phyloP scores from a whole-genome alignment of 441 rosid genomes.

The Sinapis alba region DNA sequence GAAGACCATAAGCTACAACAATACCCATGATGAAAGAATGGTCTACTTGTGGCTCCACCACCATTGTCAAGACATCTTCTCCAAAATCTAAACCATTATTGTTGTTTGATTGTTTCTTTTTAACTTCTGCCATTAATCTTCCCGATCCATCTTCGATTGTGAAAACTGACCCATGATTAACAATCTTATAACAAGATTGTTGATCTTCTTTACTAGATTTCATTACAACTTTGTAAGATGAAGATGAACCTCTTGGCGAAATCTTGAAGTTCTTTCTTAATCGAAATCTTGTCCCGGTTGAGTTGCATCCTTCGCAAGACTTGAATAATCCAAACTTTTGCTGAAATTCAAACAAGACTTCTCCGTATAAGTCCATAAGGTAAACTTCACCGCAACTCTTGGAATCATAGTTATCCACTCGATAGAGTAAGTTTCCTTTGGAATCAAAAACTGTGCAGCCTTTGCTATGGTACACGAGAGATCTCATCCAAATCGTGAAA shows the following conservation, averaged over 20 bases:
- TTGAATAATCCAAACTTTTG: conserved; percentile 45
- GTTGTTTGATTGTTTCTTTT: conserved; percentile 47
- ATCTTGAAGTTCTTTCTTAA: conserved; percentile 42
- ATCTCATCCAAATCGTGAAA: conserved; percentile 79
- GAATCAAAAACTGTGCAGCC: conserved; percentile 70
- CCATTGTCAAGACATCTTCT: conserved; percentile 58
- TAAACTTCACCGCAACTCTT: conserved; percentile 47
- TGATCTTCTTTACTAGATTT: conserved; percentile 17
- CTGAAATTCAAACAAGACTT: conserved; percentile 46
- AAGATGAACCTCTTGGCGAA: conserved; percentile 18
- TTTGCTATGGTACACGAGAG: conserved; percentile 54
- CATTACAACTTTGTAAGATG: conserved; percentile 33
- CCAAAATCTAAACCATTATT: conserved; percentile 49
- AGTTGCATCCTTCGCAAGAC: conserved; percentile 48
- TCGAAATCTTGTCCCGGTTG: conserved; percentile 38
- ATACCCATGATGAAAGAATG: conserved; percentile 56
- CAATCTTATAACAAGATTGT: conserved; percentile 36
- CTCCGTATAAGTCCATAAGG: conserved; percentile 59
- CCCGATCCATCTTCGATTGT: conserved; percentile 46
- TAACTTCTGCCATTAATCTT: conserved; percentile 53
- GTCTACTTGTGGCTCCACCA: conserved; percentile 56
- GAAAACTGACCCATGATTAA: conserved; percentile 37
- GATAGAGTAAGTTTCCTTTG: conserved; percentile 53
- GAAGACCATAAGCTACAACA: conserved; percentile 50
- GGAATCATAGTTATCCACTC: conserved; percentile 64